Conservation (phyloP, 2,329 filamentous ascomycete species). For the Cryphonectria parasitica region DNA sequence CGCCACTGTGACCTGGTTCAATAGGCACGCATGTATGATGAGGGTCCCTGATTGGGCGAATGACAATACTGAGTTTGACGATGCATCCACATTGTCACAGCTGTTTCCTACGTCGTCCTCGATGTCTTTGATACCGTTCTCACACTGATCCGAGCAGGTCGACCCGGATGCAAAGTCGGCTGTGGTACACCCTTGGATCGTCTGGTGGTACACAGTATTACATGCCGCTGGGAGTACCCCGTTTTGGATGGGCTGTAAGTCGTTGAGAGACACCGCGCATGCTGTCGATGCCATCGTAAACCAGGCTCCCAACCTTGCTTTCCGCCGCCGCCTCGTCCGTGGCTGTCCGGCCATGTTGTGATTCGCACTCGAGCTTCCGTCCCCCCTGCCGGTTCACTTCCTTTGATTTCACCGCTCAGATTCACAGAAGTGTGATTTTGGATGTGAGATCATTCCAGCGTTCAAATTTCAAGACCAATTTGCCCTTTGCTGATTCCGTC, state of each 20-base stretch:
- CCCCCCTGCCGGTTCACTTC: background rate
- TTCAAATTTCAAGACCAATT: too few species aligned
- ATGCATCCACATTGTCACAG: conserved; percentile 73
- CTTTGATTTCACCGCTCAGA: background rate
- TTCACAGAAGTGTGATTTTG: background rate
- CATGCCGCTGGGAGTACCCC: conserved; percentile 44
- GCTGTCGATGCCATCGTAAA: conserved; percentile 34
- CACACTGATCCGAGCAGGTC: conserved; percentile 45
- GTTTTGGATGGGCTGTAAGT: conserved; percentile 46
- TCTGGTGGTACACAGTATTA: conserved; percentile 47
- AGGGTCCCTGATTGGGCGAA: conserved; percentile 28
- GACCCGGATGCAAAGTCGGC: conserved; percentile 42
- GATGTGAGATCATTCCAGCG: background rate
- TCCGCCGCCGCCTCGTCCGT: conserved; percentile 22
- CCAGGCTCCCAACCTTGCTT: conserved; percentile 22
- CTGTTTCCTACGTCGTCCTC: conserved; percentile 71
- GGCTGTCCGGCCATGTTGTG: conserved; percentile 16
- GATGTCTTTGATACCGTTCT: conserved; percentile 70
- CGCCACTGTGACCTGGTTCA: conserved; percentile 21
- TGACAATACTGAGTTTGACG: conserved; percentile 41
- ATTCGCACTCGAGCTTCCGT: conserved; percentile 2
- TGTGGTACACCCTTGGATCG: conserved; percentile 43
- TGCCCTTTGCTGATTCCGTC: background rate
- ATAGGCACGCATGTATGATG: conserved; percentile 13
- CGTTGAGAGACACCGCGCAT: conserved; percentile 42